Conservation (phyloP, 148 eudicot genomes). For the Rhododendron williamsianum region DNA sequence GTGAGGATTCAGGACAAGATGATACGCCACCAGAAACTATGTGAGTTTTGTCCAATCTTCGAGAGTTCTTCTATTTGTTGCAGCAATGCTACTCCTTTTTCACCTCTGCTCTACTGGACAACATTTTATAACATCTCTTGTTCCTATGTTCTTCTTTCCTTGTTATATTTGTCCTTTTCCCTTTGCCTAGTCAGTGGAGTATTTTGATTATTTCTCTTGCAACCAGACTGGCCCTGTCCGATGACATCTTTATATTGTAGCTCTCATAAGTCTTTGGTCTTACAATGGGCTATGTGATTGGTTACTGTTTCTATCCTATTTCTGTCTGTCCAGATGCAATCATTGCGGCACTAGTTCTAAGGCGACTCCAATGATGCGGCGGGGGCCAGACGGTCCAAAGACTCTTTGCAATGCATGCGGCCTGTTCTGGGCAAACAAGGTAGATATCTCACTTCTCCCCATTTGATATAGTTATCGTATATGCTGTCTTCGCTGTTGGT, state of each 20-base stretch:
- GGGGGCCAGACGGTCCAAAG: constrained; percentile 84
- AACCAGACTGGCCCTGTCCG: background rate
- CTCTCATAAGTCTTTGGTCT: background rate
- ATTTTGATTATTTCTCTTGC: background rate
- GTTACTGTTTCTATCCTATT: constrained; percentile 1
- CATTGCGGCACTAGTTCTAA: constrained; percentile 62
- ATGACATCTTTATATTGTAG: background rate
- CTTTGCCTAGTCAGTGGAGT: background rate
- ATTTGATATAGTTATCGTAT: background rate
- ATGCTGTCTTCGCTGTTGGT: background rate
- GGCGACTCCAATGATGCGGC: constrained; percentile 82
- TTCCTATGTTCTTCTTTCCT: background rate
- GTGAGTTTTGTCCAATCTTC: constrained; percentile 25
- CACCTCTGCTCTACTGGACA: background rate
- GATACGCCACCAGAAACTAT: constrained; percentile 33
- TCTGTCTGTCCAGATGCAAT: constrained; percentile 32
- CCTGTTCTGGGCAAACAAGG: constrained; percentile 81
- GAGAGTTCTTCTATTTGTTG: background rate
- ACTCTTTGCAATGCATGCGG: constrained; percentile 95
- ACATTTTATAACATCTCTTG: background rate
- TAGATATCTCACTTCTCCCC: constrained; percentile 19
- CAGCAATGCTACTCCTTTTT: background rate
- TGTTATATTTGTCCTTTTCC: background rate
- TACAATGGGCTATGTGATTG: background rate
- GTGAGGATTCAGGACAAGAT: constrained; percentile 58